phyloP scores from a whole-genome alignment of 2,329 filamentous ascomycete genomes.

The Monosporascus cannonballus region DNA sequence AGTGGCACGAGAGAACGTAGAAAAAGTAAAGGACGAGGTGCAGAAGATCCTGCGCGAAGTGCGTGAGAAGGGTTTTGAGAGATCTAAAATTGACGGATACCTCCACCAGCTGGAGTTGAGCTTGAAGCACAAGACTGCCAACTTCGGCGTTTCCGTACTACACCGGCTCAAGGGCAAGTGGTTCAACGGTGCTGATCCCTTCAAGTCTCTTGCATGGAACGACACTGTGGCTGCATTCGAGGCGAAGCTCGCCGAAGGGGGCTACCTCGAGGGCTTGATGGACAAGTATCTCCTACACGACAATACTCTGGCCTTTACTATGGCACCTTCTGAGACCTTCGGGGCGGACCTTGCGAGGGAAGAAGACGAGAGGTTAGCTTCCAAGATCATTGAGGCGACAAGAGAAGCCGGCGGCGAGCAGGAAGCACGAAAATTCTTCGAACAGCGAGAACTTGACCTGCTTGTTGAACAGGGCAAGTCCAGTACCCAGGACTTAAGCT shows the following conservation, averaged over 20 bases:
- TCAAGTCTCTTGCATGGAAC: slow-evolving; percentile 87
- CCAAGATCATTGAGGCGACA: slow-evolving; percentile 66
- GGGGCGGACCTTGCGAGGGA: slow-evolving; percentile 68
- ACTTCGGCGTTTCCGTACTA: slow-evolving; percentile 87
- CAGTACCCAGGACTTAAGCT: slow-evolving; percentile 77
- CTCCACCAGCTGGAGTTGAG: slow-evolving; percentile 91
- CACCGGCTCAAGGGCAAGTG: slow-evolving; percentile 84
- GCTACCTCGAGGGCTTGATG: slow-evolving; percentile 77
- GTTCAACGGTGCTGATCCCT: slow-evolving; percentile 94
- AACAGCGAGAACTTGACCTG: slow-evolving; percentile 72
- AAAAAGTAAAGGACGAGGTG: slow-evolving; percentile 69
- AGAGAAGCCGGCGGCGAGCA: slow-evolving; percentile 64
- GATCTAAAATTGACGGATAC: slow-evolving; percentile 86
- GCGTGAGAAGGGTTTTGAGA: slow-evolving; percentile 73
- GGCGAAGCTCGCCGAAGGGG: slow-evolving; percentile 62
- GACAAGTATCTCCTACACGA: slow-evolving; percentile 89
- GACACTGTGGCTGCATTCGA: slow-evolving; percentile 82
- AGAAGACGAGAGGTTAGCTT: slow-evolving; percentile 67
- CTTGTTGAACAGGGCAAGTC: slow-evolving; percentile 79
- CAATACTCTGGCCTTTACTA: slow-evolving; percentile 84
- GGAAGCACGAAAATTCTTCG: slow-evolving; percentile 65
- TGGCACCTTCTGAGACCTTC: slow-evolving; percentile 77
- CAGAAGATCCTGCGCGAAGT: slow-evolving; percentile 65
- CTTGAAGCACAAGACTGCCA: slow-evolving; percentile 92
- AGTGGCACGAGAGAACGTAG: slow-evolving; percentile 74